Evolutionary conservation across 176 grass and related monocot species (phyloP).

Genomic region (Oryza officinalis): DNA sequence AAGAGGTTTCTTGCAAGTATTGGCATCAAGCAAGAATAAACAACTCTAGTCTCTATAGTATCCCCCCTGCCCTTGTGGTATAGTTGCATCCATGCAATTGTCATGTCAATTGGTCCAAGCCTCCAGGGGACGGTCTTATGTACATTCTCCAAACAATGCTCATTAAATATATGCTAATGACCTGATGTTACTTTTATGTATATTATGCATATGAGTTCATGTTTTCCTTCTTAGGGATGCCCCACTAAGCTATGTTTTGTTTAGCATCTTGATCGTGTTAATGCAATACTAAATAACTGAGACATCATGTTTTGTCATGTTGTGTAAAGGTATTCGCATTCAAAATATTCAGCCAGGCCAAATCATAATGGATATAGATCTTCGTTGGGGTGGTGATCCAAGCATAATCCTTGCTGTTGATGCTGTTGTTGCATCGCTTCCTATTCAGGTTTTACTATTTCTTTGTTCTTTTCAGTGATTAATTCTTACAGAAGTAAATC

Average conservation of each 20-base stretch:
- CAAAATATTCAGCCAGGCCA: conserved; percentile 93
- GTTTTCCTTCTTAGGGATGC: conserved; percentile 26
- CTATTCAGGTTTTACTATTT: conserved; percentile 75
- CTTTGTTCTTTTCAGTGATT: background rate
- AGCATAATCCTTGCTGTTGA: conserved; percentile 99
- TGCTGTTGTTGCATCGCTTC: conserved; percentile 84
- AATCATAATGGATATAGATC: conserved; percentile 97
- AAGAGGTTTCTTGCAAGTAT: background rate
- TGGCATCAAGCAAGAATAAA: background rate
- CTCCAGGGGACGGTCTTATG: background rate
- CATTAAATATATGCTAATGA: conserved; percentile 4
- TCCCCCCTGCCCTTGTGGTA: background rate
- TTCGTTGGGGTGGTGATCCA: conserved; percentile 95
- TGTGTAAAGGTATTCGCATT: conserved; percentile 79
- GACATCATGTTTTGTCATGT: conserved; percentile 18
- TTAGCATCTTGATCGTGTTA: conserved; percentile 6
- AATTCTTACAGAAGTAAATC: conserved; percentile 16
- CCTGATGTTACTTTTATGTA: background rate
- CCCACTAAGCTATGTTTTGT: background rate
- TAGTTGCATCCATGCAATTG: background rate
- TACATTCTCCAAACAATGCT: background rate
- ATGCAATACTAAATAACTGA: conserved; percentile 1
- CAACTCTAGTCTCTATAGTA: background rate
- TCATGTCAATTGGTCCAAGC: background rate
- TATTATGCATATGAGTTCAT: background rate